A percentile compares a stretch with the other conserved stretches of the same genome.
Conservation (phyloP, 768 basidiomycete species). For the Hortiboletus flavorubellus region DNA sequence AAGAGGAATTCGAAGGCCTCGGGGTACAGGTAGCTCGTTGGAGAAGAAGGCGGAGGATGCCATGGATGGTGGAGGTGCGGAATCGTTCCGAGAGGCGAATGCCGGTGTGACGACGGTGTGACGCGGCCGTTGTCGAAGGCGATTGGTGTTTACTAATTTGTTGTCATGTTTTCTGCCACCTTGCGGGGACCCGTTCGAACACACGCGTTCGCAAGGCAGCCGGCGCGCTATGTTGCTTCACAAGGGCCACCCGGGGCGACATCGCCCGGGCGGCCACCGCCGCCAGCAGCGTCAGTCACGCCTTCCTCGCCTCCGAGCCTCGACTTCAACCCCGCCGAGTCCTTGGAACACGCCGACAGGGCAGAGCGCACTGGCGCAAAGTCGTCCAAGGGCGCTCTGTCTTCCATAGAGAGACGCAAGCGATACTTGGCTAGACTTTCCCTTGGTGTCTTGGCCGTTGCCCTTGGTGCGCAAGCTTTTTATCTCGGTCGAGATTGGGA, state of each 20-base stretch:
- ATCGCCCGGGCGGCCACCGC: constrained; percentile 1
- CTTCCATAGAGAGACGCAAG: constrained; percentile 72
- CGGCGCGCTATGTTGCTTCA: constrained; percentile 24
- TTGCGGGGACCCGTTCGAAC: constrained; percentile 24
- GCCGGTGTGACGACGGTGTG: too few relatives aligned
- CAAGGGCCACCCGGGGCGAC: constrained; percentile 15
- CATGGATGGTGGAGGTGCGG: constrained; percentile 30
- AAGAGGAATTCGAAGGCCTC: constrained; percentile 88
- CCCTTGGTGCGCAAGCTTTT: constrained; percentile 51
- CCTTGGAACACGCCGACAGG: constrained; percentile 32
- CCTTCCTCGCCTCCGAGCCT: constrained; percentile 43
- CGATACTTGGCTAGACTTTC: constrained; percentile 53
- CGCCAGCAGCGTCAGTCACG: constrained; percentile 1
- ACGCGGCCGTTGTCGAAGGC: too few relatives aligned
- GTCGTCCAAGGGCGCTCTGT: constrained; percentile 75
- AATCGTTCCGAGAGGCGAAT: too few relatives aligned
- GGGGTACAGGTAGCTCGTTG: too few relatives aligned
- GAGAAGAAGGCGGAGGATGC: constrained; percentile 69
- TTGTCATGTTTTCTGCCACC: constrained; percentile 23
- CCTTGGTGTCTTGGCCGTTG: constrained; percentile 52
- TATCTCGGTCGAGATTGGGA: constrained; percentile 82
- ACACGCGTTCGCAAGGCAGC: constrained; percentile 12
- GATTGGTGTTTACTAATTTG: too few relatives aligned
- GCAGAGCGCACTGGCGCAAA: constrained; percentile 66
- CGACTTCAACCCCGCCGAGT: constrained; percentile 61